These are phyloP conservation scores for Hygrocybe coccinea DNA, from an alignment of 768 basidiomycete genomes.

Conservation along the genomic window DNA sequence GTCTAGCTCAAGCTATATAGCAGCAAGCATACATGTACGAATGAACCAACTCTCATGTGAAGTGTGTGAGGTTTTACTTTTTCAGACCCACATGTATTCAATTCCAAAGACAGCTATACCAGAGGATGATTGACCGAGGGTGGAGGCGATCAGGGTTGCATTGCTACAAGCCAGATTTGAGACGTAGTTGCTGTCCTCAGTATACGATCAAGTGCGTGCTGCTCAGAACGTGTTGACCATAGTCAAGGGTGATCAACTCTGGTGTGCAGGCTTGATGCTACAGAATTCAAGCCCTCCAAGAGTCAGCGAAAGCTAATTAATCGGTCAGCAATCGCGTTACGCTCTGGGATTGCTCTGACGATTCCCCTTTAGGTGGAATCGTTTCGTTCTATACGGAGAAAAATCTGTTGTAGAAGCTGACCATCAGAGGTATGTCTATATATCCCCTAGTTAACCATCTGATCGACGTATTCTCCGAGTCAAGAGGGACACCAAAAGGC, in stretches of 20 bases:
- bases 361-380: conserved; percentile 57
- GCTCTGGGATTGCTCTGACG: neutral
- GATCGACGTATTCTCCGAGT: conserved; percentile 3
- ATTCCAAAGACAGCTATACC: conserved; percentile 53
- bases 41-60: conserved; percentile 51
- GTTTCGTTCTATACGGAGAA: conserved; percentile 50
- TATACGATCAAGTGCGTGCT: conserved; percentile 85
- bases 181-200: conserved; percentile 82
- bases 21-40: conserved; percentile 44
- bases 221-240: neutral
- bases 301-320: conserved; percentile 73
- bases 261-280: conserved; percentile 38
- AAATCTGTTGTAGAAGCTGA: conserved; percentile 29
- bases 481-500: conserved; percentile 1
- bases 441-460: neutral
- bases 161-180: conserved; percentile 86
- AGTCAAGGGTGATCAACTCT: neutral
- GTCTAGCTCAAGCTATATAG: conserved; percentile 43
- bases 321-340: conserved; percentile 38
- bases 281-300: conserved; percentile 61
- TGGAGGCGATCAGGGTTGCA: conserved; percentile 77
- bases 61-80: conserved; percentile 29
- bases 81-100: neutral
- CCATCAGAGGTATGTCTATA: conserved; percentile 13
- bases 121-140: conserved; percentile 77